Evolutionary conservation across 345 rosid genomes (phyloP), one percentile per base, ranked within the genome.

Genomic region (Pistacia integerrima): DNA sequence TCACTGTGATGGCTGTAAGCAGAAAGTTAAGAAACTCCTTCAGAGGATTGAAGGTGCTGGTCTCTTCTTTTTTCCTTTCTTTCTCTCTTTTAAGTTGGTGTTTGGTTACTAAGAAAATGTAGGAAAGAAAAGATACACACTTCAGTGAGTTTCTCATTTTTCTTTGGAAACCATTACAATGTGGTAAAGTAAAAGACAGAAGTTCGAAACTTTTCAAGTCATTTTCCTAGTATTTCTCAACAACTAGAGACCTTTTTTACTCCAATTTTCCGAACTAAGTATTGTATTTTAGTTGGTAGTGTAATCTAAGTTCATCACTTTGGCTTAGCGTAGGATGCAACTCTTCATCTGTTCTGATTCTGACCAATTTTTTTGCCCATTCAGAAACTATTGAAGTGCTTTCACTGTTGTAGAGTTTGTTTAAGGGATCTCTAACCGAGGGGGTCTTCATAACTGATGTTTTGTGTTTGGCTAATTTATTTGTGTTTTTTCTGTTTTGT

Each of bases 1-100:
- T 11, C 96, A 93, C 54, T 93, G 97, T 73, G 93, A 90, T 78
- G 97, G 97, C 18, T 93, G 97, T 84, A 91, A 85, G 86, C 88
- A 87, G 76, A 90, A 90, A 81, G 97, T 93, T 76, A 93, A 90
- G 89, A 93, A 93, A 81, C 84, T 90, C 49, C 92, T 93, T 64
- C 97, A 88, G 81, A 91, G 89, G 73, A 93, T 88, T 83, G 97
- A 91, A 88, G 97, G 97, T 93, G 70, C 77, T 64, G 54, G 33
- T 69, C 78, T 71, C 70, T 16, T 7, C 14, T 52, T 13, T 4
- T 16, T 1, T 64, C 36, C 30, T 44, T 61, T 4, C 13, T 7
- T n/a, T 57, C 1, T 67, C 58, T 11, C 13, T 56, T 10, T 36
- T 69, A 5, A 11, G 36, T 8, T 55, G 18, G 35, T 82, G 69